Percentiles rank a stretch among this genome's conserved stretches.
Conservation (phyloP, 1,139 yeast species). For the Protomyces arabidopsidicola region DNA sequence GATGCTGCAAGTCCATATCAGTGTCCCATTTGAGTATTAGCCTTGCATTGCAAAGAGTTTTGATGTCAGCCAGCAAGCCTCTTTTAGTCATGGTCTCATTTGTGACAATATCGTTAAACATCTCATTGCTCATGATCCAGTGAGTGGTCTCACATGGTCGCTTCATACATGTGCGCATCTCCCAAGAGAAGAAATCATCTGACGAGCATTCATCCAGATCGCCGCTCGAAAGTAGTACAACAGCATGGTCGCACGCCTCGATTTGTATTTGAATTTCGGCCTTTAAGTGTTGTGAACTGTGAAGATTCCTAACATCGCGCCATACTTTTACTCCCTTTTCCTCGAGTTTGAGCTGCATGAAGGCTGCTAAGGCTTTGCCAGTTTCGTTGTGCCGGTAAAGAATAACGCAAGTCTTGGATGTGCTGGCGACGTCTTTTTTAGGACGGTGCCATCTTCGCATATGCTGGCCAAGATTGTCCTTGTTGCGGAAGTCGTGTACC, state of each 20-base stretch:
- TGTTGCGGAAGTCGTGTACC: too few species aligned
- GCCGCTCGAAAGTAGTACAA: not conserved
- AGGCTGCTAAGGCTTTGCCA: not conserved
- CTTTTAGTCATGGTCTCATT: too few species aligned
- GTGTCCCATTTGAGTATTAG: too few species aligned
- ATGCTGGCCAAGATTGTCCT: too few species aligned
- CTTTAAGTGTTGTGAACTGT: not conserved
- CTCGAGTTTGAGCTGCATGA: not conserved
- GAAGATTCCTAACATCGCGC: not conserved
- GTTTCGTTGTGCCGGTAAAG: not conserved
- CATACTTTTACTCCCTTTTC: not conserved
- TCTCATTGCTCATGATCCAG: not conserved
- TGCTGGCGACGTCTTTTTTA: too few species aligned
- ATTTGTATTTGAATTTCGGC: not conserved
- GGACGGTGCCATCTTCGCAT: too few species aligned
- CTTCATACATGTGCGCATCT: not conserved
- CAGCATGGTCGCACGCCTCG: not conserved
- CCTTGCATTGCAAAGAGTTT: too few species aligned
- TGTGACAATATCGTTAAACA: not conserved
- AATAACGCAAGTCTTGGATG: not conserved
- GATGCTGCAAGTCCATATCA: too few species aligned
- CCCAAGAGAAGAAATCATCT: not conserved
- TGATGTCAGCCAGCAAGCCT: too few species aligned
- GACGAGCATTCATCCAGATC: not conserved
- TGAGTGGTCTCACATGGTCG: not conserved